A percentile compares a stretch with the other conserved stretches of the same genome.
These are phyloP conservation scores for Trichaptum fuscoviolaceum DNA, from an alignment of 768 basidiomycete genomes.

Conservation along the genomic window DNA sequence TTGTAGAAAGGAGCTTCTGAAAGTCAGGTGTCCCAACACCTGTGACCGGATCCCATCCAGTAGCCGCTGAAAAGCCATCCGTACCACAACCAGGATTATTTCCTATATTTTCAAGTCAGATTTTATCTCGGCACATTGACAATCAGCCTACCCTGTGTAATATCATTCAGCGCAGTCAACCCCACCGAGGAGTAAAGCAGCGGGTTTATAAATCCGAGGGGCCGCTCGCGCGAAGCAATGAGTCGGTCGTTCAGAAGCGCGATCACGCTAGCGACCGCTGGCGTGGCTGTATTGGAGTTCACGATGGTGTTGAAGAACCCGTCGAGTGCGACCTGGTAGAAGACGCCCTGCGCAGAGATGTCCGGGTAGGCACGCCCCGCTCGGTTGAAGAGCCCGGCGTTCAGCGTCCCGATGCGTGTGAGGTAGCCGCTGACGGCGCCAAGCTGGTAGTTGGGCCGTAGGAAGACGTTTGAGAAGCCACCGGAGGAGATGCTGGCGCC, in stretches of 20 bases:
- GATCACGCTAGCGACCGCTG: slow-evolving; percentile 26
- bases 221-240: slow-evolving; percentile 8
- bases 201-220: slow-evolving; percentile 18
- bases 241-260: slow-evolving; percentile 16
- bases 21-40: slow-evolving; percentile 28
- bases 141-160: slow-evolving; percentile 12
- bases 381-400: slow-evolving; percentile 15
- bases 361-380: slow-evolving; percentile 27
- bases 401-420: slow-evolving; percentile 7
- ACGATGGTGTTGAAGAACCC: slow-evolving; percentile 36
- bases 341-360: slow-evolving; percentile 39
- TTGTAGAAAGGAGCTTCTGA: background rate
- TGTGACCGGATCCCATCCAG: slow-evolving; percentile 29
- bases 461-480: slow-evolving; percentile 49
- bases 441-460: slow-evolving; percentile 13
- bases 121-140: background rate
- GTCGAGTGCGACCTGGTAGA: slow-evolving; percentile 54
- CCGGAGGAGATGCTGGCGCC: slow-evolving; percentile 62
- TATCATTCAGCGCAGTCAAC: slow-evolving; percentile 12
- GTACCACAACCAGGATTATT: slow-evolving; percentile 25
- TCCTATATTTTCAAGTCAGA: slow-evolving; percentile 10
- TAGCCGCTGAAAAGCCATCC: slow-evolving; percentile 19
- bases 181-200: slow-evolving; percentile 14
- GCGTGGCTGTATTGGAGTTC: slow-evolving; percentile 35
- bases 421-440: slow-evolving; percentile 12